Conservation (phyloP, 31 red algal genomes). For the Asparagopsis taxiformis region DNA sequence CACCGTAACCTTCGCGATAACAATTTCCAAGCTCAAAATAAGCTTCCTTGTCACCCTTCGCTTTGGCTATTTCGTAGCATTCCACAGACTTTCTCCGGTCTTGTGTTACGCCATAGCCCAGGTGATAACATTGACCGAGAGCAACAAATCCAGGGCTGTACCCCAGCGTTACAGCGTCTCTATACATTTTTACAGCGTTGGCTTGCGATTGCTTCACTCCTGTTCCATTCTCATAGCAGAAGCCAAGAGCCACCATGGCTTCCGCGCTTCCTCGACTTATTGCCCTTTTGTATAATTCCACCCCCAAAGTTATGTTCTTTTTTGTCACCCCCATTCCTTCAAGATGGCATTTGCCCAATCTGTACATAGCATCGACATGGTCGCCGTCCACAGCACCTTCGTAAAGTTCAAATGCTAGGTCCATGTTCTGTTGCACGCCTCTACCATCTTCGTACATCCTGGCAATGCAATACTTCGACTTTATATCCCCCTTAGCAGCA, state of each 20-base stretch:
- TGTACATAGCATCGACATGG: conserved; percentile 7
- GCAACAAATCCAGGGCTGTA: conserved; percentile 13
- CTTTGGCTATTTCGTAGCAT: conserved; percentile 45
- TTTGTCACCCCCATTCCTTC: conserved; percentile 17
- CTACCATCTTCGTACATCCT: conserved; percentile 17
- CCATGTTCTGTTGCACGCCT: conserved; percentile 14
- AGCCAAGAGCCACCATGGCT: conserved; percentile 23
- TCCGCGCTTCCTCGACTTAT: not conserved
- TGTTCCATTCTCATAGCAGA: conserved; percentile 12
- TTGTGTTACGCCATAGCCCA: conserved; percentile 52
- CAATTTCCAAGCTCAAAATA: conserved; percentile 32
- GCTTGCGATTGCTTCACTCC: conserved; percentile 6
- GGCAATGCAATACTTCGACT: conserved; percentile 13
- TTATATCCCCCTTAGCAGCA: conserved; percentile 6
- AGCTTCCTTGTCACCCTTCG: conserved; percentile 25
- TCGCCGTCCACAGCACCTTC: conserved; percentile 12
- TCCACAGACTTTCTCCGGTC: conserved; percentile 22
- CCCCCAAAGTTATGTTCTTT: not conserved
- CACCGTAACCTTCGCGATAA: conserved; percentile 40
- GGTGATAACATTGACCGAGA: conserved; percentile 45
- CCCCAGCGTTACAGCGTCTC: conserved; percentile 24
- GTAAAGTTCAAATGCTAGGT: conserved; percentile 14
- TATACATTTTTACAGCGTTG: conserved; percentile 20
- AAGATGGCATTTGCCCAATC: conserved; percentile 17
- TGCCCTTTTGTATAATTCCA: conserved; percentile 19